A percentile compares a stretch with the other conserved stretches of the same genome.
Evolutionary conservation across 1,139 yeast species (phyloP).

Genomic region (Scheffersomyces titani): DNA sequence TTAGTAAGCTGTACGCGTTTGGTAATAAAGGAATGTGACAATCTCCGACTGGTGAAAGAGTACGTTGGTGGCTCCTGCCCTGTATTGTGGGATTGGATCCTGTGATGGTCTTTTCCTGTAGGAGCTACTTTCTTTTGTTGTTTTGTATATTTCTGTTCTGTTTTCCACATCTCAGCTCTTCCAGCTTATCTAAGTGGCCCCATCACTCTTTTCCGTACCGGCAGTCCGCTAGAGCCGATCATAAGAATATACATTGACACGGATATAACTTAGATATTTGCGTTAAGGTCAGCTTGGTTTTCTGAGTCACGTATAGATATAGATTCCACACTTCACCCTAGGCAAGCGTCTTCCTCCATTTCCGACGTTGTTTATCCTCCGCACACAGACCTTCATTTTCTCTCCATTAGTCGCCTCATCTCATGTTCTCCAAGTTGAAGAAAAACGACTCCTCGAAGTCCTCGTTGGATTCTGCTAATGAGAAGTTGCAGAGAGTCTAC

Average conservation of each 20-base stretch:
- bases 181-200: neutral
- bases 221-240: neutral
- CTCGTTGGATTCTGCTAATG: slow-evolving; percentile 7
- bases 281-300: neutral
- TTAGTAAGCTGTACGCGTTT: neutral
- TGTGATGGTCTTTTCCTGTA: neutral
- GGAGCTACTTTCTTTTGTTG: neutral
- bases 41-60: neutral
- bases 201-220: neutral
- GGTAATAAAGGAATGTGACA: neutral
- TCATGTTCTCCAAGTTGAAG: slow-evolving; percentile 7
- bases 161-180: neutral
- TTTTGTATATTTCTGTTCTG: neutral
- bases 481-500: slow-evolving; percentile 17
- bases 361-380: too few species aligned
- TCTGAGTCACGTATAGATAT: neutral
- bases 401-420: neutral
- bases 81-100: neutral
- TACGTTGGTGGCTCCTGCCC: neutral
- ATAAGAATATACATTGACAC: neutral
- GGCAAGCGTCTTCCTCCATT: too few species aligned
- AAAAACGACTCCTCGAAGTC: slow-evolving; percentile 2
- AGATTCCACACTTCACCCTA: neutral
- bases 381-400: neutral
- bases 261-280: neutral